These are phyloP conservation scores for Globisporangium uncinulatum DNA, from an alignment of 352 stramenopile species.

Conservation along the genomic window DNA sequence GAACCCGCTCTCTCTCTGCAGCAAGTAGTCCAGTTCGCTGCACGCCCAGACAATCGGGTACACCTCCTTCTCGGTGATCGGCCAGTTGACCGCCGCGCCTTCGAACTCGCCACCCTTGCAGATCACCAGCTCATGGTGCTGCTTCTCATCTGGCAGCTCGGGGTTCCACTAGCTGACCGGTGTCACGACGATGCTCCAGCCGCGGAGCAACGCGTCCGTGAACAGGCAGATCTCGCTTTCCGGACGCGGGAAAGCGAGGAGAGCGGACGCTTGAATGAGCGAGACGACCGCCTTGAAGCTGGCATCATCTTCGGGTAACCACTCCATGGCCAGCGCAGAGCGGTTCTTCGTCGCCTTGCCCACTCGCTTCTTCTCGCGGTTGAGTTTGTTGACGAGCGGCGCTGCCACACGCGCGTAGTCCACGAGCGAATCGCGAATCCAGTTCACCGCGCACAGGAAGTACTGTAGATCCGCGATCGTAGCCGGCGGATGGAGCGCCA, in stretches of 20 bases:
- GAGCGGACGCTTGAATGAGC: background rate
- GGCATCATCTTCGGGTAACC: too few species aligned
- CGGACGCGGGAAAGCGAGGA: background rate
- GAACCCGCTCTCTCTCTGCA: constrained; percentile 12
- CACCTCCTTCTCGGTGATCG: constrained; percentile 10
- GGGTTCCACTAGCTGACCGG: background rate
- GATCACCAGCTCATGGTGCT: constrained; percentile 16
- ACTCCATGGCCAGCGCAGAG: too few species aligned
- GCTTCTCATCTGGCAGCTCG: constrained; percentile 5
- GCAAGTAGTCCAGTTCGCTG: constrained; percentile 12
- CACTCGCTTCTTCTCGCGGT: too few species aligned
- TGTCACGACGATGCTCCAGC: background rate
- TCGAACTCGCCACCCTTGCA: constrained; percentile 20
- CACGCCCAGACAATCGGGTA: constrained; percentile 3
- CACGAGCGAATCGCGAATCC: constrained; percentile 16
- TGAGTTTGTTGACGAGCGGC: constrained; percentile 2
- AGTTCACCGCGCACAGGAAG: constrained; percentile 18
- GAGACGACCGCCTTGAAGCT: background rate
- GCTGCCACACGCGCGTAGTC: constrained; percentile 11
- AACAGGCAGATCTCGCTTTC: background rate
- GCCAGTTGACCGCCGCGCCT: constrained; percentile 13
- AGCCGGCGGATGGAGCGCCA: background rate
- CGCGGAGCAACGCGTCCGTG: background rate
- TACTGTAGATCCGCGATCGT: constrained; percentile 18
- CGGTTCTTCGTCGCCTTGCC: too few species aligned